These are phyloP conservation scores for Cytospora schulzeri DNA, from an alignment of 2,329 filamentous ascomycete species.

Conservation along the genomic window DNA sequence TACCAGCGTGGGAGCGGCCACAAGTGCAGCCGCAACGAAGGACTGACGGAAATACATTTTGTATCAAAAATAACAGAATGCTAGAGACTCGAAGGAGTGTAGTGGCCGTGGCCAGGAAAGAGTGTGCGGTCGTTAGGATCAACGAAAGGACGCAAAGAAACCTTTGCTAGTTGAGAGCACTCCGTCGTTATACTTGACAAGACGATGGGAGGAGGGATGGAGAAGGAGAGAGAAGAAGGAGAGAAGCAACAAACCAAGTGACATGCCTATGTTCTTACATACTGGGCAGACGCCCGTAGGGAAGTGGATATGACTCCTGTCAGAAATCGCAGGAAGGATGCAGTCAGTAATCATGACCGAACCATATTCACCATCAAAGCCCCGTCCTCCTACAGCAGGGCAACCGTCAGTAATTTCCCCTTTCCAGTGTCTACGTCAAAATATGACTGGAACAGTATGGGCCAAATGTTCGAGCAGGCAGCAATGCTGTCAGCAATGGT, in stretches of 20 bases:
- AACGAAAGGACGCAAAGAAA: constrained; percentile 41
- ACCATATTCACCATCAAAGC: constrained; percentile 4
- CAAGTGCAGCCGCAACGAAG: constrained; percentile 22
- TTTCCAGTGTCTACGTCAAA: neutral
- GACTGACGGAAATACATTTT: constrained; percentile 28
- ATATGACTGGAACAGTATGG: neutral
- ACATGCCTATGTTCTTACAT: constrained; percentile 22
- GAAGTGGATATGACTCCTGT: neutral
- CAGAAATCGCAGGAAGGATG: constrained; percentile 7
- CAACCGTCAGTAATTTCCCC: constrained; percentile 9
- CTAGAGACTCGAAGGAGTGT: constrained; percentile 29
- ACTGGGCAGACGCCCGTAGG: constrained; percentile 6
- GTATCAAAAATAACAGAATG: constrained; percentile 27
- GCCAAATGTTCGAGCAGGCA: neutral
- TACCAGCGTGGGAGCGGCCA: constrained; percentile 30
- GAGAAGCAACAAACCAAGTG: constrained; percentile 4
- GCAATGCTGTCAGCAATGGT: neutral
- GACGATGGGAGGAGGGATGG: constrained; percentile 28
- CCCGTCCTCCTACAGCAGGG: constrained; percentile 15
- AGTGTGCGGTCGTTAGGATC: constrained; percentile 32
- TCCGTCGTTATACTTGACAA: constrained; percentile 34
- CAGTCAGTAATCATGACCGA: constrained; percentile 8
- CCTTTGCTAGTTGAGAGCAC: constrained; percentile 35
- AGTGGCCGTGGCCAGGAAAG: constrained; percentile 32
- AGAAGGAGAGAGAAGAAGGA: constrained; percentile 16